Percentiles rank a stretch among this genome's conserved stretches.
These are phyloP conservation scores for Phoma herbarum DNA, from an alignment of 2,329 filamentous ascomycete genomes.

Conservation along the genomic window DNA sequence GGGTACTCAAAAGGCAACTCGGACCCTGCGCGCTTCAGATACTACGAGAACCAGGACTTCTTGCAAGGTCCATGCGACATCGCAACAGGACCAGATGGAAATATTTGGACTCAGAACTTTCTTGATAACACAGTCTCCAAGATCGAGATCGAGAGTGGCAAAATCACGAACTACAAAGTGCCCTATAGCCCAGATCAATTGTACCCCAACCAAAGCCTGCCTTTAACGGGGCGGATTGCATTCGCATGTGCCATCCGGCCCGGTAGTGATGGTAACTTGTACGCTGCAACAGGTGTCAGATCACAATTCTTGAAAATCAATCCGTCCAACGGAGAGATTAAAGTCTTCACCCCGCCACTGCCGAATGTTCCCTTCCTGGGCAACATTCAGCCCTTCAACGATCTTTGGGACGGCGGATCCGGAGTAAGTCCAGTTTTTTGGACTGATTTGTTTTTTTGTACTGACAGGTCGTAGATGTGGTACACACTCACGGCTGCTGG, in stretches of 20 bases:
- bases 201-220: slow-evolving; percentile 15
- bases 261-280: slow-evolving; percentile 18
- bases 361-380: slow-evolving; percentile 22
- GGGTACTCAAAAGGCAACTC: slow-evolving; percentile 22
- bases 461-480: slow-evolving; percentile 17
- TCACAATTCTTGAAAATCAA: slow-evolving; percentile 23
- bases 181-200: slow-evolving; percentile 19
- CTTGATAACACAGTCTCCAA: slow-evolving; percentile 21
- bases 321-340: slow-evolving; percentile 14
- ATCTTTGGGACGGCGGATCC: slow-evolving; percentile 14
- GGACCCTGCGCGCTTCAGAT: slow-evolving; percentile 12
- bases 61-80: slow-evolving; percentile 22
- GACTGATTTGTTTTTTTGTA: not conserved
- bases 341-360: slow-evolving; percentile 20
- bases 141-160: slow-evolving; percentile 17
- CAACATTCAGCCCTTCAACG: slow-evolving; percentile 22
- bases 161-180: slow-evolving; percentile 19
- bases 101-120: slow-evolving; percentile 24
- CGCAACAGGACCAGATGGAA: slow-evolving; percentile 18
- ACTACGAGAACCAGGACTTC: slow-evolving; percentile 15
- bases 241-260: slow-evolving; percentile 21
- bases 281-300: slow-evolving; percentile 19
- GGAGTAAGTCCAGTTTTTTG: not conserved
- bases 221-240: slow-evolving; percentile 16
- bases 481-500: slow-evolving; percentile 24